Percentiles rank a stretch among this genome's conserved stretches.
Evolutionary conservation across 345 rosid species (phyloP).

Genomic region (Kernera saxatilis): DNA sequence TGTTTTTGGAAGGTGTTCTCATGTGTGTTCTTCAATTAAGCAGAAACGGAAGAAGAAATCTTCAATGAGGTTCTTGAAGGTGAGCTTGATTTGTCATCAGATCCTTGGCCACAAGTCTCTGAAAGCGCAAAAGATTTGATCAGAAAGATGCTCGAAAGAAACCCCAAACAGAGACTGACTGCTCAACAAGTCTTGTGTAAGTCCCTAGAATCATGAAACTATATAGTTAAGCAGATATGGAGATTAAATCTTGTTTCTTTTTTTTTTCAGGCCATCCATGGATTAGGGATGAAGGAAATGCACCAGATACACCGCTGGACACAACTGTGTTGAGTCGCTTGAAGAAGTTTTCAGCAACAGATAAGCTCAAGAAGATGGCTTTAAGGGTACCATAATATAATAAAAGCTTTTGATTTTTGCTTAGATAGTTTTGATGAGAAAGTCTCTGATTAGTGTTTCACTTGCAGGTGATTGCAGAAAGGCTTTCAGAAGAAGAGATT

Average conservation of each 20-base stretch:
- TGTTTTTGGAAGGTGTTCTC: background rate
- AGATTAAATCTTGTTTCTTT: background rate
- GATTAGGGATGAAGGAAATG: conserved; percentile 67
- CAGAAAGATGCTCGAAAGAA: conserved; percentile 64
- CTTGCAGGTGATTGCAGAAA: conserved; percentile 61
- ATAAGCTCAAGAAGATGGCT: conserved; percentile 83
- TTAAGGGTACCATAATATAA: conserved; percentile 37
- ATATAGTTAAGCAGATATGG: background rate
- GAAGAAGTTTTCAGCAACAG: conserved; percentile 82
- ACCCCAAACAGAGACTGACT: conserved; percentile 56
- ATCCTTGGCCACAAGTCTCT: conserved; percentile 89
- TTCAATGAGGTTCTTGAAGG: conserved; percentile 77
- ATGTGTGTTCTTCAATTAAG: background rate
- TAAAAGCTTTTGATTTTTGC: background rate
- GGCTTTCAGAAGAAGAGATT: conserved; percentile 77
- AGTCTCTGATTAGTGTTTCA: conserved; percentile 1
- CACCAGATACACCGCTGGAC: conserved; percentile 86
- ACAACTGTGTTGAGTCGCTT: conserved; percentile 60
- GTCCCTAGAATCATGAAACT: conserved; percentile 19
- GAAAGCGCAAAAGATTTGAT: conserved; percentile 81
- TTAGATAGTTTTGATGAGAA: background rate
- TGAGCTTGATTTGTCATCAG: conserved; percentile 65
- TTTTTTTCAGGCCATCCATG: conserved; percentile 73
- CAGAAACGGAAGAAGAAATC: conserved; percentile 79
- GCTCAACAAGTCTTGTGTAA: conserved; percentile 80